phyloP scores from a whole-genome alignment of 352 stramenopile species.

The Elongisporangium senticosum region DNA sequence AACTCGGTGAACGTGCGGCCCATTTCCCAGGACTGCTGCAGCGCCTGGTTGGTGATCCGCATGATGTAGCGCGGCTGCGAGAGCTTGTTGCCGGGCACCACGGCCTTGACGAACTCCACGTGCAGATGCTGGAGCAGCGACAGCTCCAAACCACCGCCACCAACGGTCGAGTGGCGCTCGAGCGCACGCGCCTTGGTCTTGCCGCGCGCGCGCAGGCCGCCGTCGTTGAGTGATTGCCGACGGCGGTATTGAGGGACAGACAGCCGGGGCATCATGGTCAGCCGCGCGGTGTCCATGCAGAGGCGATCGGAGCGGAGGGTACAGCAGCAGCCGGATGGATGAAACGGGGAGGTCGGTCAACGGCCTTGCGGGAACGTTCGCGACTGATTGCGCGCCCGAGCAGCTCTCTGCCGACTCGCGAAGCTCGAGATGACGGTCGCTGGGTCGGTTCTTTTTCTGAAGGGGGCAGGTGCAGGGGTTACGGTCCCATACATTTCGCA shows the following conservation, averaged over 20 bases:
- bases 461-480: not conserved
- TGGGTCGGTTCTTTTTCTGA: not conserved
- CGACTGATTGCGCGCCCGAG: not conserved
- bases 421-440: not conserved
- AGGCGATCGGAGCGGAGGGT: not conserved
- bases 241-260: not conserved
- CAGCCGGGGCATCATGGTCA: not conserved
- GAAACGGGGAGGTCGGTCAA: not conserved
- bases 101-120: slow-evolving; percentile 78
- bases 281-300: no score
- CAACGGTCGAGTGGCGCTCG: slow-evolving; percentile 39
- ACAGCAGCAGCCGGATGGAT: not conserved
- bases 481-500: not conserved
- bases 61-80: slow-evolving; percentile 70
- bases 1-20: slow-evolving; percentile 72
- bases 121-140: slow-evolving; percentile 68
- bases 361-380: not conserved
- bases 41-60: slow-evolving; percentile 60
- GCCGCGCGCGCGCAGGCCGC: not conserved
- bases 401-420: not conserved
- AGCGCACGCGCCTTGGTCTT: slow-evolving; percentile 21
- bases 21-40: slow-evolving; percentile 79
- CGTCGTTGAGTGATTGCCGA: not conserved
- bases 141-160: slow-evolving; percentile 29
- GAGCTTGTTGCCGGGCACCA: slow-evolving; percentile 68